A percentile compares a stretch with the other conserved stretches of the same genome.
phyloP scores from a whole-genome alignment of 179 eudicot species.

The Beta macrorhiza region DNA sequence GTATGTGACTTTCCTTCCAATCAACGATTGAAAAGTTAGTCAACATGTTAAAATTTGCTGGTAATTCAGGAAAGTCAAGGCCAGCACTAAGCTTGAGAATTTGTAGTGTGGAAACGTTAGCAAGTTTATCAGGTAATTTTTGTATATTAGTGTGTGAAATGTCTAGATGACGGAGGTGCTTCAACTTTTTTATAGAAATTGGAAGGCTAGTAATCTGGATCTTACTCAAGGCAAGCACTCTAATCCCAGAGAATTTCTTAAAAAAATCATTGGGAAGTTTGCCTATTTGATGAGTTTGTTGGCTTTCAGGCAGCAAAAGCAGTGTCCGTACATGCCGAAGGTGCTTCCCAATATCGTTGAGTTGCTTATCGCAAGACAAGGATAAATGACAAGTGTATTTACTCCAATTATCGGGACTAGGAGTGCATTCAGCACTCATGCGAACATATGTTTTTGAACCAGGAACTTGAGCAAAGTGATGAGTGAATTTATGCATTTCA shows the following conservation, averaged over 20 bases:
- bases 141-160: not conserved
- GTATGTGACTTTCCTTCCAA: not conserved
- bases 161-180: slow-evolving; percentile 9
- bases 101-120: not conserved
- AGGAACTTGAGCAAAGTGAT: not conserved
- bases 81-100: not conserved
- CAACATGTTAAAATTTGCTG: not conserved
- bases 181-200: not conserved
- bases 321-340: too few species aligned
- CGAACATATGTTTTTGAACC: not conserved
- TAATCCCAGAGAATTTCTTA: too few species aligned
- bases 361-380: too few species aligned
- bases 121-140: not conserved
- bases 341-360: too few species aligned
- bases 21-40: not conserved
- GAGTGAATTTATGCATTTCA: not conserved
- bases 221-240: not conserved
- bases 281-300: too few species aligned
- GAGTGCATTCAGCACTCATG: not conserved
- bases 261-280: too few species aligned
- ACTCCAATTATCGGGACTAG: not conserved
- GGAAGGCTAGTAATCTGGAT: slow-evolving; percentile 1
- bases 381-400: too few species aligned
- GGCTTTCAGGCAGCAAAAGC: too few species aligned
- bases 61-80: not conserved